Evolutionary conservation across 176 grass and related monocot genomes (phyloP).

Genomic region (Eremochloa ophiuroides): DNA sequence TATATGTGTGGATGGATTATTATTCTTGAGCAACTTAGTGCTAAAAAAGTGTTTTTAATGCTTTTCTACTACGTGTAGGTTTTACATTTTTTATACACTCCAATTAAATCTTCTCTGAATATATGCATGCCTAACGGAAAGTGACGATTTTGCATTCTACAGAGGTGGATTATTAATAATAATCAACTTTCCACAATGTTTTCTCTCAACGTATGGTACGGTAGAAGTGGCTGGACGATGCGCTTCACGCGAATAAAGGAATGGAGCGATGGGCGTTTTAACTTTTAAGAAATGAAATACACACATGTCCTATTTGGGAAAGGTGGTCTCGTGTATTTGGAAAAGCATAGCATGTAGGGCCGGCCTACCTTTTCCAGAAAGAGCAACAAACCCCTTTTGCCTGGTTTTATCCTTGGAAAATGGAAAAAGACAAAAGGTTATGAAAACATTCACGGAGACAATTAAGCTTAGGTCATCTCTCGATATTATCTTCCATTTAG

Average conservation of each 20-base stretch:
- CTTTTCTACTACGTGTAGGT: background rate
- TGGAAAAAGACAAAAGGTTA: conserved; percentile 9
- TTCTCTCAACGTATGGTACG: background rate
- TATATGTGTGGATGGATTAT: conserved; percentile 4
- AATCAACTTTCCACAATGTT: background rate
- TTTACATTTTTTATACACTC: background rate
- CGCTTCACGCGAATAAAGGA: background rate
- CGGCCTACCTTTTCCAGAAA: conserved; percentile 17
- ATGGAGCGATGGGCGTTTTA: background rate
- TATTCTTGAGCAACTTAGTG: conserved; percentile 16
- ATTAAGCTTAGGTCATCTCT: conserved; percentile 4
- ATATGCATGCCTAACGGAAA: conserved; percentile 27
- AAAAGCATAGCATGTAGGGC: conserved; percentile 3
- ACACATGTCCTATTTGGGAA: conserved; percentile 14
- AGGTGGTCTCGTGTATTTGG: conserved; percentile 1
- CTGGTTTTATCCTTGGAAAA: background rate
- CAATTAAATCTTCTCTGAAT: conserved; percentile 16
- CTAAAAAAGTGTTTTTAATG: background rate
- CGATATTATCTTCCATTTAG: background rate
- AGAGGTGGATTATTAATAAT: background rate
- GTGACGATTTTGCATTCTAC: background rate
- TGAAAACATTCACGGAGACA: background rate
- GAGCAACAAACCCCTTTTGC: background rate
- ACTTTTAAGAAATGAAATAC: background rate
- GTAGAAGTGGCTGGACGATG: background rate